Evolutionary conservation across 192 early-diverging fungal genomes (phyloP), one percentile per base, ranked within the genome.

Genomic region (Coemansia sp.): DNA sequence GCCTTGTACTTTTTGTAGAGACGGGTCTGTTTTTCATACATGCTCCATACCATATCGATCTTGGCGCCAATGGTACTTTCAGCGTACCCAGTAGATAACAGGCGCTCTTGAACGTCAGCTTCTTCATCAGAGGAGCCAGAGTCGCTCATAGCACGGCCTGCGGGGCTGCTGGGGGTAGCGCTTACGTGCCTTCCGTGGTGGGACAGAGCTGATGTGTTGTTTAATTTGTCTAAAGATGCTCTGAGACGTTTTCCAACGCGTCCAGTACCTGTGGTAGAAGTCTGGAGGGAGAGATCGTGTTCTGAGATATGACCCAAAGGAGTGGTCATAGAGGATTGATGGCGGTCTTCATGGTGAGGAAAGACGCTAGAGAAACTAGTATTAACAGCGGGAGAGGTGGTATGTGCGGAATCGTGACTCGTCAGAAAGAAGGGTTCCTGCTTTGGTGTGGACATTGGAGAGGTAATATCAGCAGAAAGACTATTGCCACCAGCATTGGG

Each of bases 1-100:
- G 50, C 46, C 10, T 50, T 60, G 63, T 75, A 62, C 53, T 80
- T 80, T 14, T 50, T 38, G 58, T 74, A 67, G 8, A 64, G 19
- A 12, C 49, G 48, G 8, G 63, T 55, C 22, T 80, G 68, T 10
- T 48, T 61, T 32, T 70, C 69, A 40, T 79, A 74, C 19, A 50
- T 60, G 8, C 39, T 50, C 58, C 48, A 46, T 1, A 70, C 9
- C 59, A 25, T 55, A 19, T 63, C 58, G 9, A 61, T 32, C 19
- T 72, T 41, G 57, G 38, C 7, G 5, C 8, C 39, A 41, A 9
- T 38, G 14, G 8, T 41, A 17, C 57, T 11, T 41, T 41, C 38
- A 17, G 39, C 14, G 57, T 41, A 59, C 14, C 37, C 25, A 16
- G 14, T 59, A 5, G 57, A 38, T 59, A 59, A 11, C 19, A 59